Evolutionary conservation across 2,329 filamentous ascomycete genomes (phyloP), one percentile per base, ranked within the genome.

Genomic region (Colletotrichum neosansevieriae): DNA sequence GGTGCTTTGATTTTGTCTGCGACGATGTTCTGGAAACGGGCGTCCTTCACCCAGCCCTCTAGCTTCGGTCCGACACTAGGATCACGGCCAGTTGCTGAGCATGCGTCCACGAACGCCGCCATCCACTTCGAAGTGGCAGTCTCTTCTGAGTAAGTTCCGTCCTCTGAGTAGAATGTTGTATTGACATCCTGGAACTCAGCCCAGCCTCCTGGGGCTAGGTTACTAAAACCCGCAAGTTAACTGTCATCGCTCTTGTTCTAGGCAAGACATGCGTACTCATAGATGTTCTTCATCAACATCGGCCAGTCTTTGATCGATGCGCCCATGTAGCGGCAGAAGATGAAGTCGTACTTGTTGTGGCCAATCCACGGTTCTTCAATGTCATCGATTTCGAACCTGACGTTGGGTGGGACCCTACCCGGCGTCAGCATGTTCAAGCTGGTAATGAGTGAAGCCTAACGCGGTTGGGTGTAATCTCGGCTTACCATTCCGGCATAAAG

Each of bases 331-430:
- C 69, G 69, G 42, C 65, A 69, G 34, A 79, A 75, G 72, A 81
- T 75, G 68, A 73, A 78, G 64, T 77, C 76, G 62, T 77, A 79
- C 58, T 74, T 73, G 40, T 77, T 73, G n/a, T 42, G 34, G 74
- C 77, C 80, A 70, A 81, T 77, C 80, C 81, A 82, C 17, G 75
- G 71, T 21, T 84, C 81, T 74, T 89, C 87, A 34, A 87, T 85
- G 74, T 92, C 89, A 75, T 92, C 89, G 40, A 92, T 84, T 66
- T 89, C 82, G 72, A 92, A 92, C 66, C 85, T 83, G 67, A 89
- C 86, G 72, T 92, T 92, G 32, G 82, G 85, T 0, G 92, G 91
- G 0, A 92, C 69, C 73, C 49, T 67, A 29, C 24, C 4, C 24
- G 24, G 24, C 24, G 24, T 29, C 24, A 29, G 24, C 24, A 29